Base-by-base conservation (phyloP, 2,329 filamentous ascomycete species). In the Colletotrichum sp. region DNA sequence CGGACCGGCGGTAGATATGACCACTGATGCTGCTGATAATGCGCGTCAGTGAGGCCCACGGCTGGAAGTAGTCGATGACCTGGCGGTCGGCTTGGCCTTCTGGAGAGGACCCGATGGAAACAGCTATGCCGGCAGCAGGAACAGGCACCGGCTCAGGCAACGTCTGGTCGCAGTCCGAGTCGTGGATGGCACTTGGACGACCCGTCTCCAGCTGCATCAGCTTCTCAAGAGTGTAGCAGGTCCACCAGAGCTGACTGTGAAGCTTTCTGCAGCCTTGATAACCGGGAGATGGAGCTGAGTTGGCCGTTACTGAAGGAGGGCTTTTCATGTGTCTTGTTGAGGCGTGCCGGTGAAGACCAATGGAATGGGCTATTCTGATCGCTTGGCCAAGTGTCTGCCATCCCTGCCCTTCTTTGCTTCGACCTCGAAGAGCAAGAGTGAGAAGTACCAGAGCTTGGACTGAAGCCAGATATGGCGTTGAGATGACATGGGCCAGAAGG, bases 231-330 rank as follows among this genome's bases (percentile, higher is more conserved):
- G 90, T 87, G 70, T 89, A 90, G 74, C 88, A 90, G 0, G 88
- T 86, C 88, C 88, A 90, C 77, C 90, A 90, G 64, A 90, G 88
- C 1, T 88, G 82, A 15, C 86, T 81, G 2, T 89, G 85, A 5
- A 88, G 86, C 77, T 90, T 88, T 34, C 85, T 81, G 3, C 87
- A 85, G 18, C 65, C 61, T 13, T 64, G 61, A 55, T 67, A 73
- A 10, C 71, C 71, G 3, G 66, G 66, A 5, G 66, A 73, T 5
- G 66, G 57, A 26, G n/a, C 43, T 21, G 60, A 74, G 7, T 32
- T 68, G 34, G n/a, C 52, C 36, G 34, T 60, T 28, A 43, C 21
- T 13, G 39, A 36, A 10, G 76, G 68, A 7, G 68, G 52, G 3
- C n/a, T 72, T 1, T 34, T 55, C 4, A 26, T 26, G 6, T 61